phyloP scores from a whole-genome alignment of 352 stramenopile species.

The Phytophthora agathidicida region DNA sequence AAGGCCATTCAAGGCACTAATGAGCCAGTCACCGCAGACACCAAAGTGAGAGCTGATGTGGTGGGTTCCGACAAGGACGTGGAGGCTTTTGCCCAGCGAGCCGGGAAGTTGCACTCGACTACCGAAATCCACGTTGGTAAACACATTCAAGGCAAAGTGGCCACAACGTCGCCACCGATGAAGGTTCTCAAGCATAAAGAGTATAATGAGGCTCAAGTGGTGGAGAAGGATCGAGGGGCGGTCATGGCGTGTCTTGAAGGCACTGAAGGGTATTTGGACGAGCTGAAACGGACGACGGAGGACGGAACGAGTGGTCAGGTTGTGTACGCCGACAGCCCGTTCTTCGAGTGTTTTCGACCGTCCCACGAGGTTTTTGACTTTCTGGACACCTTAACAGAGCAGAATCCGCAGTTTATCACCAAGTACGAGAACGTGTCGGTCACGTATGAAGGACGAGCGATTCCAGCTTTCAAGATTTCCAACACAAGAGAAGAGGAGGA shows the following conservation, averaged over 20 bases:
- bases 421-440: constrained; percentile 57
- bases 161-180: constrained; percentile 18
- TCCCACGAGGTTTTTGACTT: constrained; percentile 67
- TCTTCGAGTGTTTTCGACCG: constrained; percentile 79
- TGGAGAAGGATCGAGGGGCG: constrained; percentile 48
- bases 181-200: constrained; percentile 41
- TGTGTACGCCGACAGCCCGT: constrained; percentile 54
- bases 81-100: constrained; percentile 20
- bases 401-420: constrained; percentile 54
- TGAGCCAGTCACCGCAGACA: constrained; percentile 17
- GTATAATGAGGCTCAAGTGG: constrained; percentile 32
- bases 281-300: constrained; percentile 25
- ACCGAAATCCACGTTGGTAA: constrained; percentile 22
- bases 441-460: constrained; percentile 58
- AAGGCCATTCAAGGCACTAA: constrained; percentile 15
- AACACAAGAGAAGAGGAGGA: constrained; percentile 13
- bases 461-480: constrained; percentile 71
- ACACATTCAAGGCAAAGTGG: constrained; percentile 27
- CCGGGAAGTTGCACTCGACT: constrained; percentile 23
- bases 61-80: constrained; percentile 38
- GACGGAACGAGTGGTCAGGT: not conserved
- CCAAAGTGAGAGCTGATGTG: constrained; percentile 32
- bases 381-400: constrained; percentile 51
- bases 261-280: constrained; percentile 55
- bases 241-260: constrained; percentile 50